Conservation (phyloP, 2,329 filamentous ascomycete genomes). For the Fusarium acutatum region DNA sequence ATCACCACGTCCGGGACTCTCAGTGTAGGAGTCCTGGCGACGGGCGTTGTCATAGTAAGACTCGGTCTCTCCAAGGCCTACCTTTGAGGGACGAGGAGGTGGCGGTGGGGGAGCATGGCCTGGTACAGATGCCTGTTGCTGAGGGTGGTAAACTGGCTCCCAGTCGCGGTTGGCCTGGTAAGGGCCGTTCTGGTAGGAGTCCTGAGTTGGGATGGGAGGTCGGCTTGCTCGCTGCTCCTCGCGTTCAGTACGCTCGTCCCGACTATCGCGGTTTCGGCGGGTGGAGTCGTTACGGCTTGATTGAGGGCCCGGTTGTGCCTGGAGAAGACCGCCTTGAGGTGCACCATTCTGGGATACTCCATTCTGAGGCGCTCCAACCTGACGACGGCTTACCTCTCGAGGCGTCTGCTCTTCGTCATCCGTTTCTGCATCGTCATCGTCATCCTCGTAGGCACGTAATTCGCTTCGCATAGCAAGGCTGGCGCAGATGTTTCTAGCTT, state of each 20-base stretch:
- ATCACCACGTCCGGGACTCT: slow-evolving; percentile 35
- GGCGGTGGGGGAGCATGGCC: slow-evolving; percentile 46
- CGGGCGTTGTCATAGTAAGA: slow-evolving; percentile 43
- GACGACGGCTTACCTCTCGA: slow-evolving; percentile 22
- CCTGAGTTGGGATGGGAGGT: slow-evolving; percentile 32
- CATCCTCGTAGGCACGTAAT: slow-evolving; percentile 52
- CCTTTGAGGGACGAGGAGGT: slow-evolving; percentile 50
- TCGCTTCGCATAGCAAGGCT: slow-evolving; percentile 62
- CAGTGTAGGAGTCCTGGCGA: slow-evolving; percentile 32
- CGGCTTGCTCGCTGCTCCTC: slow-evolving; percentile 34
- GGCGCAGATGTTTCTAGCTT: slow-evolving; percentile 59
- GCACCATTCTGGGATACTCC: slow-evolving; percentile 21
- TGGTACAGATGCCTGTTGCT: slow-evolving; percentile 24
- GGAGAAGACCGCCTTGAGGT: slow-evolving; percentile 25
- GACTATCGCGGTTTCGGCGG: slow-evolving; percentile 36
- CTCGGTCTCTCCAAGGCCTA: slow-evolving; percentile 48
- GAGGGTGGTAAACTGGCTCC: slow-evolving; percentile 41
- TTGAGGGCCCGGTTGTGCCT: slow-evolving; percentile 19
- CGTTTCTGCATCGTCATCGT: slow-evolving; percentile 44
- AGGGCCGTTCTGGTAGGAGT: slow-evolving; percentile 28
- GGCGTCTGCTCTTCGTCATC: slow-evolving; percentile 44
- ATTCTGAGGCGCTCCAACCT: slow-evolving; percentile 28
- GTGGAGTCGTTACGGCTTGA: slow-evolving; percentile 31
- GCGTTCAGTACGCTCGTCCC: slow-evolving; percentile 32
- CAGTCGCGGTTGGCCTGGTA: slow-evolving; percentile 42